A percentile compares a stretch with the other conserved stretches of the same genome.
phyloP scores from a whole-genome alignment of 2,329 filamentous ascomycete genomes.

The Lachnellula subtilissima region DNA sequence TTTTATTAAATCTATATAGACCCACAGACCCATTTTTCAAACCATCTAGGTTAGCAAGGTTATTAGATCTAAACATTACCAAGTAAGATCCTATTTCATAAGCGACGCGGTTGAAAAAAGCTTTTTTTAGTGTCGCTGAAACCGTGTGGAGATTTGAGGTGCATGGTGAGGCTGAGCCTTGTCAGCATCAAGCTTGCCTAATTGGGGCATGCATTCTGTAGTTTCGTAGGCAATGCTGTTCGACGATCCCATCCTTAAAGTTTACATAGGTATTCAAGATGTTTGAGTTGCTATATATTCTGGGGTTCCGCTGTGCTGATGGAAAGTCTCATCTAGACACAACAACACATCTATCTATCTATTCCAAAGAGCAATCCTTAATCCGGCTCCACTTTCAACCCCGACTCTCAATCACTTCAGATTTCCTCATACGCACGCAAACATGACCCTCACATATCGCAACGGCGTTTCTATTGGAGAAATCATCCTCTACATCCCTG shows the following conservation, averaged over 20 bases:
- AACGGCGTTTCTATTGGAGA: constrained; percentile 39
- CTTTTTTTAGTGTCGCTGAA: no score
- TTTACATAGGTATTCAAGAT: background rate
- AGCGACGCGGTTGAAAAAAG: no score
- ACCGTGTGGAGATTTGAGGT: no score
- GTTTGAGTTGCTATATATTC: constrained; percentile 6
- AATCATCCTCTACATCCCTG: constrained; percentile 37
- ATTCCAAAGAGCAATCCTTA: background rate
- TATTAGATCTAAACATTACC: no score
- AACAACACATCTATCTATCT: background rate
- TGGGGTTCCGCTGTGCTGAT: background rate
- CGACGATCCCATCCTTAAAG: no score
- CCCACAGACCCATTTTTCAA: no score
- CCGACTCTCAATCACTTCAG: background rate
- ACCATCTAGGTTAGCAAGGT: no score
- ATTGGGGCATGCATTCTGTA: background rate
- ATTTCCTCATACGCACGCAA: background rate
- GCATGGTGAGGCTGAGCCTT: background rate
- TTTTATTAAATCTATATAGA: no score
- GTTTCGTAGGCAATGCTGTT: background rate
- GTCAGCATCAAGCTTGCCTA: background rate
- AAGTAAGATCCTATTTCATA: no score
- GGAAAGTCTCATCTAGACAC: background rate
- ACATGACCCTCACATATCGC: constrained; percentile 31
- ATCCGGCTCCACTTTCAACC: background rate